Evolutionary conservation across 148 eudicot genomes (phyloP), one percentile per base, ranked within the genome.

Genomic region (Fagopyrum homotropicum): DNA sequence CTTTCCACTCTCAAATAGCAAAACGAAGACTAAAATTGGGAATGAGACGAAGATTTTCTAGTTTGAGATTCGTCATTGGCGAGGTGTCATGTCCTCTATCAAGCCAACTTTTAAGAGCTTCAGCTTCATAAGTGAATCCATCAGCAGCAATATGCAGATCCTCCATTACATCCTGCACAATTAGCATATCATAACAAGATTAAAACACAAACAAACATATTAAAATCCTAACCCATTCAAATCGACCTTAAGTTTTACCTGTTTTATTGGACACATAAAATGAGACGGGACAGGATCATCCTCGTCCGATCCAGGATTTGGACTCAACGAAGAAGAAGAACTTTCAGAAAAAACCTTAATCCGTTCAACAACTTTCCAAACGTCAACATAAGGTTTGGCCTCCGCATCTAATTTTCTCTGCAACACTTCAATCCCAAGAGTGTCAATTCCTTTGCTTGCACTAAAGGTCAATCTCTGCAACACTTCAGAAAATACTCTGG

Each of bases 101-200:
- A 5, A 92, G 79, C 97, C 97, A 95, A 66, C 98, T 93, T 79
- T 74, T 85, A 7, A 95, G 16, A 51, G 96, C 98, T 82, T 92
- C 98, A 4, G 89, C 85, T 82, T 95, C 98, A 40, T 92, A 95
- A 1, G 98, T 95, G 75, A 80, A 90, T 7, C 98, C 97, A 71
- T 94, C 98, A 12, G 96, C 89, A 15, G 97, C 98, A 46, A 91
- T 89, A 11, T 91, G 96, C 3, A 96, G 96, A 76, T 90, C 96
- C 79, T 86, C 85, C 98, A 94, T 94, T 44, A 89, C 66, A 85
- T 90, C 98, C 98, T 90, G 82, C 86, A 85, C 40, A 1, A 57
- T 19, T 22, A 22, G 26, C 0, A 22, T 22, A 22, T 22, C 26
- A 49, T 49, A 9, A 35, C 40, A 35, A 35, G 2, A 35, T 35